phyloP scores from a whole-genome alignment of 768 basidiomycete species.

The Paxillus rubicundulus region DNA sequence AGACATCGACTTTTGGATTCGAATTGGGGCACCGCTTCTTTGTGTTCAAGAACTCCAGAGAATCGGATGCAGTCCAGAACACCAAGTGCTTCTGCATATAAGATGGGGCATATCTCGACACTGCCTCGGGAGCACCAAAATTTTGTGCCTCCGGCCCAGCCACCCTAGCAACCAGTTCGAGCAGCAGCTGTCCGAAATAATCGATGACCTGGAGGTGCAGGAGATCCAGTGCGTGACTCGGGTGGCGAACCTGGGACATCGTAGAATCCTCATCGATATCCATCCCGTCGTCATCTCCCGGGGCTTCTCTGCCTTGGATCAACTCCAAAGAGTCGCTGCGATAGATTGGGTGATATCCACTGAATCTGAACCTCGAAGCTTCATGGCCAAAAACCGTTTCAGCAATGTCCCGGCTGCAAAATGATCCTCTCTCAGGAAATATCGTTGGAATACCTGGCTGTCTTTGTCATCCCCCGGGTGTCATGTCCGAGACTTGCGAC shows the following conservation, averaged over 20 bases:
- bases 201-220: slow-evolving; percentile 69
- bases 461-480: slow-evolving; percentile 13
- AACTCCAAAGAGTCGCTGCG: slow-evolving; percentile 28
- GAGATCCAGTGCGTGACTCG: slow-evolving; percentile 59
- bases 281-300: slow-evolving; percentile 47
- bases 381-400: slow-evolving; percentile 41
- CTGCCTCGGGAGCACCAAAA: slow-evolving; percentile 30
- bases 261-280: slow-evolving; percentile 58
- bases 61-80: slow-evolving; percentile 54
- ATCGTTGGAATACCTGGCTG: slow-evolving; percentile 22
- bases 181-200: slow-evolving; percentile 62
- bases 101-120: slow-evolving; percentile 58
- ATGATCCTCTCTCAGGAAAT: slow-evolving; percentile 34
- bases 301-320: slow-evolving; percentile 6
- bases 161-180: slow-evolving; percentile 54
- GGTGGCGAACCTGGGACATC: slow-evolving; percentile 35
- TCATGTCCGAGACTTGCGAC: slow-evolving; percentile 13
- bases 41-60: slow-evolving; percentile 53
- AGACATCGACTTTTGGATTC: slow-evolving; percentile 50
- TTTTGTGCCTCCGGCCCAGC: slow-evolving; percentile 46
- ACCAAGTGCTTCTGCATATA: slow-evolving; percentile 42
- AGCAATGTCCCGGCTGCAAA: slow-evolving; percentile 54
- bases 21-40: slow-evolving; percentile 34
- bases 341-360: slow-evolving; percentile 37
- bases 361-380: slow-evolving; percentile 40